Evolutionary conservation across 1,284 basidiomycete species (phyloP), one percentile per base, ranked within the genome.

Genomic region (Porodaedalea pini): DNA sequence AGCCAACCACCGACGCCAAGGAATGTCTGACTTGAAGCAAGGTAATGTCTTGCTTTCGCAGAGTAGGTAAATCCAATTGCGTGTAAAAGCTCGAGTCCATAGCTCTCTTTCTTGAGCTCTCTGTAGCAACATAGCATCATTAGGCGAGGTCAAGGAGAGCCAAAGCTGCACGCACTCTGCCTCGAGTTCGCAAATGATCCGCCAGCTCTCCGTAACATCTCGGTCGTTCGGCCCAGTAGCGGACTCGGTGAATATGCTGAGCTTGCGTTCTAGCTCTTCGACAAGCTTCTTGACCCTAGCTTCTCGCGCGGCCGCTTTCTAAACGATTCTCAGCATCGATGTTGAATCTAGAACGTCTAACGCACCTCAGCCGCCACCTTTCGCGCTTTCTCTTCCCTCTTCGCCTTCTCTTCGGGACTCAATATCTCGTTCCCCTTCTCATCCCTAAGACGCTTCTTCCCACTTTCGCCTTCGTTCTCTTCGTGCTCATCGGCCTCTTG

Each of bases 241-340:
- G 6, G 88, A 90, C 74, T 99, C 96, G 0, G 93, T 90, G 70
- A 93, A 98, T 55, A 98, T 92, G 54, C 88, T 84, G 37, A 98
- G 79, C 71, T 96, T 98, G 66, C 91, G 85, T 52, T 86, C 82
- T 58, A 98, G 79, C 61, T 92, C 90, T 61, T 88, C 86, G 2
- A 92, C 85, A 3, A 99, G 83, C 70, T 91, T 89, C 59, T 82
- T 75, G 4, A 98, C 85, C 11, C 96, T 81, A 66, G 90, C 89
- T 61, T 83, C 81, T 48, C 96, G 78, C 25, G 80, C 86, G 56
- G 83, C 83, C 2, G 92, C 87, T 84, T 92, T 94, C 85, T 92
- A n/a, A n/a, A n/a, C 61, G 36, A 39, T 62, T 43, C 54, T 63
- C 59, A 54, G 49, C n/a, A n/a, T n/a, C n/a, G n/a, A n/a, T n/a